Base-by-base conservation (phyloP, 805 yeast genomes). In the Candida schatavii region DNA sequence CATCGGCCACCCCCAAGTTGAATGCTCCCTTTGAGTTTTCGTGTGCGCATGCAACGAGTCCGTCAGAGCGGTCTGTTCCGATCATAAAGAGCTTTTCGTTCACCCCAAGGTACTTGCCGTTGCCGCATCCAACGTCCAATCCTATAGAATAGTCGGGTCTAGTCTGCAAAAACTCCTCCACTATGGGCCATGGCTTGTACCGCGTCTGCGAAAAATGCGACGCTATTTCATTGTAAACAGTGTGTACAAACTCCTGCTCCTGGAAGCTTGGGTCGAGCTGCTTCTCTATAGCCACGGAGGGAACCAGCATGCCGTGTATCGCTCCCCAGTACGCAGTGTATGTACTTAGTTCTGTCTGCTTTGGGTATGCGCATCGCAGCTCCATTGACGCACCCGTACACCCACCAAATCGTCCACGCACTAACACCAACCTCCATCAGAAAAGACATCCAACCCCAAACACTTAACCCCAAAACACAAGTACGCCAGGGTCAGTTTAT, bases 161-260 rank as follows among this genome's bases (percentile, higher is more conserved):
- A 1, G 61, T 50, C 9, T 51, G 56, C 35, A 93, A 63, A 56
- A 85, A 93, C 45, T 72, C 61, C 39, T 86, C 87, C 20, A 93
- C 99, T 17, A 89, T 81, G 5, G 98, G 98, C 99, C 99, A 93
- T 21, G 98, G 97, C 68, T 86, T 91, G 65, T 90, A 93, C 37
- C 99, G 64, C 0, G 99, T 93, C 51, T 84, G 84, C 2, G 98
- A 90, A 61, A 93, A 93, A 60, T 93, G 99, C 7, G 82, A 52
- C 0, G 99, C 98, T 22, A 93, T 93, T 45, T 85, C 86, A 56
- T 93, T 87, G 67, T 93, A 93, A 9, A 93, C 96, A n/a, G 78
- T 77, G 61, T 93, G 99, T 1, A 93, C 99, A 55, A 78, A 83
- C 39, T 74, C 74, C 37, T 82, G 79, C 56, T 93, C 99, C 59